phyloP scores from a whole-genome alignment of 1,284 basidiomycete species.

The Phlebopus sp. region DNA sequence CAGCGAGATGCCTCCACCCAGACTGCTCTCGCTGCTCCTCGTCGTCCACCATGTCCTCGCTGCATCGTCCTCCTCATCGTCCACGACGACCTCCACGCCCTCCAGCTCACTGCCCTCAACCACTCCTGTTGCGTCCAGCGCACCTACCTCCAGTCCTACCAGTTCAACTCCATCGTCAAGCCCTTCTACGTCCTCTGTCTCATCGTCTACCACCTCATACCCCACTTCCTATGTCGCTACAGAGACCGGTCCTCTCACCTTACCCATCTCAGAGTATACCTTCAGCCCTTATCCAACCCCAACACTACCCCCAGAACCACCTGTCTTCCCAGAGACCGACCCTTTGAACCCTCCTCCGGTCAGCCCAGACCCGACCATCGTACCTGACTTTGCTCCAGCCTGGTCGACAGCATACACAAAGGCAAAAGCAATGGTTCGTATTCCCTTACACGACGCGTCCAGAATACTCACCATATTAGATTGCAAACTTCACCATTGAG shows the following conservation, averaged over 20 bases:
- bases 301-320: constrained; percentile 26
- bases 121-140: constrained; percentile 2
- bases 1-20: background rate
- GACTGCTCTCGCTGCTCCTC: constrained; percentile 16
- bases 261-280: constrained; percentile 27
- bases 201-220: constrained; percentile 4
- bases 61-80: background rate
- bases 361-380: constrained; percentile 26
- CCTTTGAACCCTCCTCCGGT: constrained; percentile 28
- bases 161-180: constrained; percentile 2
- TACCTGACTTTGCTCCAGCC: constrained; percentile 45
- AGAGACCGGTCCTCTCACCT: constrained; percentile 19
- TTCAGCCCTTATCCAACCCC: constrained; percentile 30
- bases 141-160: background rate
- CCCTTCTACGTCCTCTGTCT: background rate
- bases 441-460: background rate
- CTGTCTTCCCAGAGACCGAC: constrained; percentile 29
- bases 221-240: constrained; percentile 7
- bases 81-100: constrained; percentile 3
- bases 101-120: no score
- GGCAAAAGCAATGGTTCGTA: constrained; percentile 35
- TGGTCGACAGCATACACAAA: constrained; percentile 40
- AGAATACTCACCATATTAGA: constrained; percentile 14
- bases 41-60: constrained; percentile 11
- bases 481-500: constrained; percentile 37